These are phyloP conservation scores for Lactifluus pinguis DNA, from an alignment of 768 basidiomycete genomes.

Conservation along the genomic window DNA sequence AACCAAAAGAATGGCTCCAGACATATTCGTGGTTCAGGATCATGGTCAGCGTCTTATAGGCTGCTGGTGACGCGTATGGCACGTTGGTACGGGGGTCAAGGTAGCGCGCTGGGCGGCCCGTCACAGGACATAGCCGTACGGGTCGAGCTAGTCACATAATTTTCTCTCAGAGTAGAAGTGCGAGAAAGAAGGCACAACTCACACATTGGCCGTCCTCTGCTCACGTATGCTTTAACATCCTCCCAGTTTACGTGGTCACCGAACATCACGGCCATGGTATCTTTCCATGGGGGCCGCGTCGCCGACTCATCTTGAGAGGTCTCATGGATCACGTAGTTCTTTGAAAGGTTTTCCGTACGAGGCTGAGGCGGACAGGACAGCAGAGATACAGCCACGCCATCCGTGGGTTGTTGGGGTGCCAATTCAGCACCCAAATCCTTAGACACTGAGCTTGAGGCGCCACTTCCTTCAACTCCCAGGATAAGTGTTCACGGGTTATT, in stretches of 20 bases:
- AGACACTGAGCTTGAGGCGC: not conserved
- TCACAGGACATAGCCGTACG: constrained; percentile 61
- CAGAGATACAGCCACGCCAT: not conserved
- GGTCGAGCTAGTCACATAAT: constrained; percentile 44
- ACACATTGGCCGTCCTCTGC: constrained; percentile 61
- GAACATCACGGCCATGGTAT: constrained; percentile 77
- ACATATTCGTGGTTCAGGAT: constrained; percentile 60
- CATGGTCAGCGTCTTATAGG: constrained; percentile 54
- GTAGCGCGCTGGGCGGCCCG: constrained; percentile 70
- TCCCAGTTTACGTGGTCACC: constrained; percentile 82
- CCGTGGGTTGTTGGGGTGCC: not conserved
- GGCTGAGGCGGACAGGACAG: not conserved
- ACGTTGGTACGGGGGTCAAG: constrained; percentile 71
- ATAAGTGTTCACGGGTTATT: not conserved
- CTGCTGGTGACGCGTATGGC: constrained; percentile 64
- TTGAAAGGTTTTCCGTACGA: constrained; percentile 41
- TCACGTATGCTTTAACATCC: constrained; percentile 51
- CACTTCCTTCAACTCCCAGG: not conserved
- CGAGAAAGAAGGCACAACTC: constrained; percentile 22
- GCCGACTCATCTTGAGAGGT: constrained; percentile 36
- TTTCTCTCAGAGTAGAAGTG: not conserved
- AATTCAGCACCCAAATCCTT: not conserved
- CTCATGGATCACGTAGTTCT: constrained; percentile 69
- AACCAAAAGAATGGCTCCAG: constrained; percentile 45
- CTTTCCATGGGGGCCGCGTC: constrained; percentile 51